Evolutionary conservation across 129 eudicot species (phyloP).

Genomic region (Escallonia rubra): DNA sequence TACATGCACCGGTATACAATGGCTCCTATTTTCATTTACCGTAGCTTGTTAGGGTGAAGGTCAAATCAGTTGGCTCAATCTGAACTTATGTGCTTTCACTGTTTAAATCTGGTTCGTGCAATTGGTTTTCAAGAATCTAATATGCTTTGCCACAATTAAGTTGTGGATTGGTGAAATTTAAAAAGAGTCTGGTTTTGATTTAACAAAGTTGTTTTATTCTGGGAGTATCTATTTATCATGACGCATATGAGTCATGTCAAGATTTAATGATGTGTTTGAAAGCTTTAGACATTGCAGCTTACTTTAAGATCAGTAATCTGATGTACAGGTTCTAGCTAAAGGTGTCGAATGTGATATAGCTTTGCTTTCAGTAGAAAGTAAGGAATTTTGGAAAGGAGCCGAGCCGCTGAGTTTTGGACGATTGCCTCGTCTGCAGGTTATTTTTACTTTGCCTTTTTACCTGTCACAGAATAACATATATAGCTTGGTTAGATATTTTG

Average conservation of each 20-base stretch:
- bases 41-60: not conserved
- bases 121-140: not conserved
- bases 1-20: too few species aligned
- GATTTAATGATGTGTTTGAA: not conserved
- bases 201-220: not conserved
- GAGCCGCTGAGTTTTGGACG: slow-evolving; percentile 76
- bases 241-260: not conserved
- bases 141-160: not conserved
- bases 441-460: slow-evolving; percentile 3
- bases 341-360: slow-evolving; percentile 97
- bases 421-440: slow-evolving; percentile 94
- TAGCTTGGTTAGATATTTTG: too few species aligned
- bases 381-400: slow-evolving; percentile 89
- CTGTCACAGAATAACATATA: not conserved
- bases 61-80: not conserved
- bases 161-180: not conserved
- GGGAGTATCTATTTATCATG: not conserved
- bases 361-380: slow-evolving; percentile 81
- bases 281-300: slow-evolving; percentile 10
- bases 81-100: not conserved
- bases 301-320: slow-evolving; percentile 15
- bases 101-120: not conserved
- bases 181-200: not conserved
- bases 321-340: slow-evolving; percentile 74
- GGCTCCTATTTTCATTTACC: not conserved